These are phyloP conservation scores for Arxiozyma slooffiae DNA, from an alignment of 1,139 yeast genomes.

Conservation along the genomic window DNA sequence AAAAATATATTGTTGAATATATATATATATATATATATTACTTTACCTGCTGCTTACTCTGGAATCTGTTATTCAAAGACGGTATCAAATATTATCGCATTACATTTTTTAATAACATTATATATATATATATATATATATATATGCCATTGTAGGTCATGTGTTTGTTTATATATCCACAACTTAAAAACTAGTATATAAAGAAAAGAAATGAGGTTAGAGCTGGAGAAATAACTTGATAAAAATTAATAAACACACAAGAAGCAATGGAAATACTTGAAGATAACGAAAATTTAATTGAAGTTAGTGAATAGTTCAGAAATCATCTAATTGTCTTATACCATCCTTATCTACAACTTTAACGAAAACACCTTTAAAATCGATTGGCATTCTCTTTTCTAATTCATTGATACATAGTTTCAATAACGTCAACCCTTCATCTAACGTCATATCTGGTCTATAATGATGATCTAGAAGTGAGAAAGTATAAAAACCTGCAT, in stretches of 20 bases:
- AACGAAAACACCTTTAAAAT: constrained; percentile 79
- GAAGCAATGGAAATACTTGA: background rate
- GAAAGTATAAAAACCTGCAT: constrained; percentile 88
- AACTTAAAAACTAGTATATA: too few species aligned
- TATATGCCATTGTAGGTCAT: too few species aligned
- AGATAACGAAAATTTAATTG: background rate
- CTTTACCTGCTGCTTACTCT: too few species aligned
- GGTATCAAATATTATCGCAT: background rate
- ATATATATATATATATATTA: too few species aligned
- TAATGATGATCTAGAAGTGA: constrained; percentile 89
- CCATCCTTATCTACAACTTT: constrained; percentile 74
- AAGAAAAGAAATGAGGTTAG: too few species aligned
- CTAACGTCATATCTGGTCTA: constrained; percentile 62
- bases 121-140: too few species aligned
- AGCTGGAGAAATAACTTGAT: too few species aligned
- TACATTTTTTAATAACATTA: background rate
- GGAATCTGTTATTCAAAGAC: background rate
- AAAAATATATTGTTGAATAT: too few species aligned
- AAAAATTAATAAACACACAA: too few species aligned
- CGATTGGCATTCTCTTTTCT: constrained; percentile 84
- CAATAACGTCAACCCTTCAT: constrained; percentile 72
- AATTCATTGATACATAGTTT: constrained; percentile 69
- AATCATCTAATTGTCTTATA: constrained; percentile 37
- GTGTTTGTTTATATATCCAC: too few species aligned
- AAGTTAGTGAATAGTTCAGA: background rate